These are phyloP conservation scores for Abortiporus biennis DNA, from an alignment of 1,284 basidiomycete genomes.

Conservation along the genomic window DNA sequence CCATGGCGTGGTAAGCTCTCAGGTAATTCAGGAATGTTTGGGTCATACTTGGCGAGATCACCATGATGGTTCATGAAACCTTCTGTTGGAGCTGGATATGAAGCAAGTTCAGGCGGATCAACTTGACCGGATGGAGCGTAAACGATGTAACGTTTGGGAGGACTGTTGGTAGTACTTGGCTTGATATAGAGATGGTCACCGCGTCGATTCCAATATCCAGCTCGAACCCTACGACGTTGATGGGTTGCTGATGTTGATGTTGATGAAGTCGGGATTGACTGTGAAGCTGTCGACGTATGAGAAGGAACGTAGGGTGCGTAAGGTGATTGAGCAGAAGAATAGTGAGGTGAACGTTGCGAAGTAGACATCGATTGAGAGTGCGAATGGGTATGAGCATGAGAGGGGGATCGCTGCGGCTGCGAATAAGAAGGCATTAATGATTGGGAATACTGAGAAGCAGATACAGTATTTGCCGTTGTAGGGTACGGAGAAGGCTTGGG, in stretches of 20 bases:
- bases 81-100: conserved; percentile 46
- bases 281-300: conserved; percentile 3
- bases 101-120: conserved; percentile 51
- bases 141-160: conserved; percentile 42
- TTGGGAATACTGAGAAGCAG: not conserved
- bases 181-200: conserved; percentile 55
- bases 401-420: not conserved
- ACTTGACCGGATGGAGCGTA: conserved; percentile 47
- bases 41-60: conserved; percentile 31
- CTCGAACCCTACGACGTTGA: conserved; percentile 25
- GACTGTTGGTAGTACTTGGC: conserved; percentile 23
- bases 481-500: conserved; percentile 16
- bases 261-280: conserved; percentile 3
- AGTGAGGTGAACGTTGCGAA: not conserved
- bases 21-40: conserved; percentile 45
- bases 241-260: not conserved
- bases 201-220: conserved; percentile 62
- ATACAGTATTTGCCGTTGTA: not conserved
- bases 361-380: not conserved
- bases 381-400: conserved; percentile 2
- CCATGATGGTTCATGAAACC: conserved; percentile 51
- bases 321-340: conserved; percentile 3
- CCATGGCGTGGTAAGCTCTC: conserved; percentile 52
- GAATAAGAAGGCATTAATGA: not conserved
- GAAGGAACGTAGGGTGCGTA: not conserved